These are phyloP conservation scores for Xylaria castorea DNA, from an alignment of 495 filamentous ascomycete genomes.

Conservation along the genomic window DNA sequence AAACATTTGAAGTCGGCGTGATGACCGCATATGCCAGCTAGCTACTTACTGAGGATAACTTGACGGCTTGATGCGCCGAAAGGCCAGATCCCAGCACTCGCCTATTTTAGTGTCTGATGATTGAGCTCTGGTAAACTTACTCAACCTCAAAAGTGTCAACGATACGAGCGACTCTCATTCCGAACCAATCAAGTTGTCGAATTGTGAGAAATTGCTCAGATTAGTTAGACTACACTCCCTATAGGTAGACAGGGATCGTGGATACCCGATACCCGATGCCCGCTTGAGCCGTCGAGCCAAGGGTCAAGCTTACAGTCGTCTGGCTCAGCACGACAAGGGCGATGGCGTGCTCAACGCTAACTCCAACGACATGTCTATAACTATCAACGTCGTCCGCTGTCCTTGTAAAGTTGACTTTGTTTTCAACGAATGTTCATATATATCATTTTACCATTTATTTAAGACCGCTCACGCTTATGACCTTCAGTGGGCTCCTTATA, in stretches of 20 bases:
- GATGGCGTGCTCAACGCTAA: conserved; percentile 29
- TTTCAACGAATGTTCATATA: not conserved
- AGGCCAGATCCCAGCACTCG: not conserved
- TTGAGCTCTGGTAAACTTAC: not conserved
- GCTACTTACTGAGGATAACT: not conserved
- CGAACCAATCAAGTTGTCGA: not conserved
- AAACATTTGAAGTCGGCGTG: not conserved
- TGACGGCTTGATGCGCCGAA: not conserved
- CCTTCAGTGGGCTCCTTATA: not conserved
- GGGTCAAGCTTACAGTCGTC: not conserved
- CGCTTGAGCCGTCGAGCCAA: not conserved
- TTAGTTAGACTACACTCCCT: not conserved
- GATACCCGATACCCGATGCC: not conserved
- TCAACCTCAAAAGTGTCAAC: not conserved
- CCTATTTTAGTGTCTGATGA: not conserved
- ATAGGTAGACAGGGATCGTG: not conserved
- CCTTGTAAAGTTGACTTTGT: not conserved
- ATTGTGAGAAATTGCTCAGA: not conserved
- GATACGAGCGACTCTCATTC: not conserved
- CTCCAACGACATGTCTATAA: conserved; percentile 11
- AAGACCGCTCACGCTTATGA: too few relatives aligned
- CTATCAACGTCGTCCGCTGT: not conserved
- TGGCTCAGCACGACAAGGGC: conserved; percentile 18
- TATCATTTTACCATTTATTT: not conserved
- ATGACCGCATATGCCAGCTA: not conserved